These are phyloP conservation scores for Davidsoniella neocaledoniae DNA, from an alignment of 2,329 filamentous ascomycete species.

Conservation along the genomic window DNA sequence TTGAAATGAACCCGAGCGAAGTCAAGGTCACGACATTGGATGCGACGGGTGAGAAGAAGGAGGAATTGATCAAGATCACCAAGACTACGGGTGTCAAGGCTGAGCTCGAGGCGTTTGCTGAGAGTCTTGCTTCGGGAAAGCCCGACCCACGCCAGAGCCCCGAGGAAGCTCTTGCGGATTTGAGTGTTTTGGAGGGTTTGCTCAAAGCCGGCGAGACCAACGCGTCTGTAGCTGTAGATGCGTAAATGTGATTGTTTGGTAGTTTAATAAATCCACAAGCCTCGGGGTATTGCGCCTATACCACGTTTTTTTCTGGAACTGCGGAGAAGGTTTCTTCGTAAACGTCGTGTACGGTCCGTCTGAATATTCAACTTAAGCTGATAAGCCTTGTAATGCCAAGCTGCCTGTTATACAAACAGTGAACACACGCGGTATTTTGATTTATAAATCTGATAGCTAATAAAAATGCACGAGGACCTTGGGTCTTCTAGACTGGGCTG, in stretches of 20 bases:
- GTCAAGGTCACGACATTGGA: slow-evolving; percentile 23
- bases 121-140: slow-evolving; percentile 30
- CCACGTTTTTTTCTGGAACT: no score
- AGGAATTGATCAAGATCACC: slow-evolving; percentile 11
- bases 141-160: slow-evolving; percentile 34
- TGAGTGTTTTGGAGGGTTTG: slow-evolving; percentile 35
- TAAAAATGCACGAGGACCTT: no score
- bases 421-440: no score
- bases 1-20: slow-evolving; percentile 30
- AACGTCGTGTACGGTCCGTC: no score
- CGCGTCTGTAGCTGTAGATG: background rate
- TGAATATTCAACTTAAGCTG: no score
- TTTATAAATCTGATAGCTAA: no score
- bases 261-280: background rate
- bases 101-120: slow-evolving; percentile 45
- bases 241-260: background rate
- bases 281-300: background rate
- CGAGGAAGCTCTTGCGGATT: slow-evolving; percentile 41
- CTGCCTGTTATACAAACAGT: no score
- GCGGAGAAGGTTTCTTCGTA: no score
- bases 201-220: slow-evolving; percentile 12
- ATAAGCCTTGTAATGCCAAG: no score
- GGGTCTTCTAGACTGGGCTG: no score
- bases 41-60: slow-evolving; percentile 19
- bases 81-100: slow-evolving; percentile 36